Percentiles rank a stretch among this genome's conserved stretches.
phyloP scores from a whole-genome alignment of 1,284 basidiomycete species.

The Leccinum pallidistipes region DNA sequence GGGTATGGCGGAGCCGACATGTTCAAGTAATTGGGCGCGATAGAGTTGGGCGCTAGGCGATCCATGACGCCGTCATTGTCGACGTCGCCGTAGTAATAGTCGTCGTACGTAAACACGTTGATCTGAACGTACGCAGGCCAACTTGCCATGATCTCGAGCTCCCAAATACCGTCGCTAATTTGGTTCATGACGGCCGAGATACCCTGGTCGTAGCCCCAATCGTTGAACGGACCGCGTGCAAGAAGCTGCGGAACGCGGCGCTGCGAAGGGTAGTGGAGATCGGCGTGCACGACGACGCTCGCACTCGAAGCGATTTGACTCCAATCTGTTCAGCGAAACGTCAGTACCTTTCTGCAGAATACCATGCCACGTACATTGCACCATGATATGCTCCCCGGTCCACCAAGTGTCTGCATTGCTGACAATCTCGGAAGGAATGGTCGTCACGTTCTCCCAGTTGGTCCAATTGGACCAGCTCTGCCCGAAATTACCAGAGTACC shows the following conservation, averaged over 20 bases:
- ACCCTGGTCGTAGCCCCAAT: constrained; percentile 88
- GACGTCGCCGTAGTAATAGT: constrained; percentile 88
- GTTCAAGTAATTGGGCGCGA: constrained; percentile 85
- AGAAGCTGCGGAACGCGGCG: constrained; percentile 86
- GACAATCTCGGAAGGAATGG: constrained; percentile 61
- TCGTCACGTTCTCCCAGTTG: constrained; percentile 72
- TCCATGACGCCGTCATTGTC: constrained; percentile 87
- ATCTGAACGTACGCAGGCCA: constrained; percentile 90
- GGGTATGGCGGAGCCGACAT: constrained; percentile 81
- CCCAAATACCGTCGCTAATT: constrained; percentile 65
- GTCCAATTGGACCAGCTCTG: constrained; percentile 80
- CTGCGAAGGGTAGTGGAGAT: constrained; percentile 57
- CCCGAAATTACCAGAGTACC: constrained; percentile 87
- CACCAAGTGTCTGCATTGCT: constrained; percentile 63
- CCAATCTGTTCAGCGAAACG: constrained; percentile 59
- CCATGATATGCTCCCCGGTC: constrained; percentile 80
- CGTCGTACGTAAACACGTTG: constrained; percentile 85
- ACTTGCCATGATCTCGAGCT: constrained; percentile 79
- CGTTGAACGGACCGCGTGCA: constrained; percentile 84
- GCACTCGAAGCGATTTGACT: constrained; percentile 62
- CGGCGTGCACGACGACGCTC: constrained; percentile 74
- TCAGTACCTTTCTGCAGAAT: background rate
- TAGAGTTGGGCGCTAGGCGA: constrained; percentile 85
- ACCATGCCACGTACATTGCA: constrained; percentile 66
- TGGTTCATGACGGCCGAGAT: constrained; percentile 66